Base-by-base conservation (phyloP, 176 grass and related monocot species). In the Oryza officinalis region DNA sequence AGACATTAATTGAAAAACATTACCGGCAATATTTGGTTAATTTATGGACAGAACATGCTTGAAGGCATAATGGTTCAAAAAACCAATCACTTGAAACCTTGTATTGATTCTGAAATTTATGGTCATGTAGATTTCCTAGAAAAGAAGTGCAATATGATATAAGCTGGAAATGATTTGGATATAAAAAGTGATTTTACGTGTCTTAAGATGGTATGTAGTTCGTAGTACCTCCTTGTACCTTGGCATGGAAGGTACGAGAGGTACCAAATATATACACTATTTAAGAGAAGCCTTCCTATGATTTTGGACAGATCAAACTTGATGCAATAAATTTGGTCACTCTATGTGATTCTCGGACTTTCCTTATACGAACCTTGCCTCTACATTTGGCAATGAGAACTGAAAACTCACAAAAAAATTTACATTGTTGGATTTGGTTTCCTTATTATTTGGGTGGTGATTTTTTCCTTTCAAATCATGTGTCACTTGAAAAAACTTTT, bases 251-350 rank as follows among this genome's bases (percentile, higher is more conserved):
- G 37, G 7, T 38, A 38, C 37, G 7, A 38, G 37, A 38, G 37
- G 7, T 38, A 8, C 37, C 37, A 38, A 38, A 38, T 6, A 38
- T 38, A 8, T 38, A 38, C 37, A 38, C 37, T 38, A 38, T 40
- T 15, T 35, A 11, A 14, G 18, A 69, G 44, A 49, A 22, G 11
- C 27, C 5, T 18, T 82, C 26, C 61, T 71, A 78, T 78, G 54
- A 15, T 72, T 82, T 82, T 72, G 38, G 17, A 47, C 38, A 83
- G 30, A 74, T 38, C 11, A 13, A 46, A 64, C 38, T 82, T 44
- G 69, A 73, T 31, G 30, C 14, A 26, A 25, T 27, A 27, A 20
- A 65, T 83, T 5, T 44, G 20, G 72, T 32, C 63, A 32, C 22
- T 54, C 61, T 14, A 72, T 72, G 37, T 30, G 30, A 69, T 69